Base-by-base conservation (phyloP, 495 filamentous ascomycete species). In the Trichocladium uniseriatum region DNA sequence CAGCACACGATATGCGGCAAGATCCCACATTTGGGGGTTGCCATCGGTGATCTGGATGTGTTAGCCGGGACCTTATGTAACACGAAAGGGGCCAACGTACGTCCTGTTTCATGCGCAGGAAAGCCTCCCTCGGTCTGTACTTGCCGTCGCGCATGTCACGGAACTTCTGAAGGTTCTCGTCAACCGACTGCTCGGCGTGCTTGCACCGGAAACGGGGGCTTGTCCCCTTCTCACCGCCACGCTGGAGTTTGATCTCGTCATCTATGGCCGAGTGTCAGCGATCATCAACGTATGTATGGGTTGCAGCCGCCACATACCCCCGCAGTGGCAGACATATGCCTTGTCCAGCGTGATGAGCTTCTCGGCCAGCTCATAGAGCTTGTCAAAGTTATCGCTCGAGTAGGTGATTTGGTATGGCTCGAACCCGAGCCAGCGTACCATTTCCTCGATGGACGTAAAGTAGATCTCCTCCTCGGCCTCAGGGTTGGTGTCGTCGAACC, bases 71-170 rank as follows among this genome's bases (percentile, higher is more conserved):
- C 7, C 22, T 6, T 5, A n/a, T n/a, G n/a, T n/a, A n/a, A 19
- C 10, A 11, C 1, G 1, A 16, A 2, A 27, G 15, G 4, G 13
- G 40, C 8, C 3, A 27, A 41, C 54, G 4, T 51, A 57, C 55
- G 27, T 84, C 76, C 70, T 86, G 89, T 67, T 94, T 94, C 90
- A 97, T 95, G 45, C 92, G 82, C 38, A 98, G 69, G 54, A 87
- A 88, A 3, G 89, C 92, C 58, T 88, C 86, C 55, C 82, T 79
- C 2, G 92, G 86, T 61, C 84, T 82, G 65, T 96, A 97, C 63
- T 87, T 82, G 19, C 92, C 94, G 62, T 91, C 88, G 18, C 81
- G 72, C 92, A 98, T 97, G 20, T 78, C 87, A 41, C 87, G 75
- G 65, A 98, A 96, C 56, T 96, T 82, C 5, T 68, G 54, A 38